Evolutionary conservation across 139 green algal species (phyloP).

Genomic region (Chlorella sp.): DNA sequence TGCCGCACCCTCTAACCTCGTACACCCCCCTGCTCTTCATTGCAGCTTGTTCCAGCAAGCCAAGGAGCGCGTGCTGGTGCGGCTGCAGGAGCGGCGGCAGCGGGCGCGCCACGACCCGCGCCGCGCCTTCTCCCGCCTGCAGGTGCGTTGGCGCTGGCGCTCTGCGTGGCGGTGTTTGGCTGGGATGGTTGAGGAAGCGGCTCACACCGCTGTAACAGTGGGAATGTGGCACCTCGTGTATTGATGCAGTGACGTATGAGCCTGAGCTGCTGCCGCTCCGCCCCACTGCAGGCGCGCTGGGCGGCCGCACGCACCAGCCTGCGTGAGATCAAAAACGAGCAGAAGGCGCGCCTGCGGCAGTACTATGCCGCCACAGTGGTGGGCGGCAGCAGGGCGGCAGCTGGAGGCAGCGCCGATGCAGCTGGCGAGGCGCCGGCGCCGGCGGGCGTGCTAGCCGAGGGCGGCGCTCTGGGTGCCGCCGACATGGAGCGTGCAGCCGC

Average conservation of each 20-base stretch:
- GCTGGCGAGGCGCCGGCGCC: no score
- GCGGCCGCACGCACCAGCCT: constrained; percentile 25
- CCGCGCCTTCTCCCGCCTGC: constrained; percentile 32
- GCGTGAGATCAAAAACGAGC: constrained; percentile 30
- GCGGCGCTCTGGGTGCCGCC: not conserved
- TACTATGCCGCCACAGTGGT: constrained; percentile 8
- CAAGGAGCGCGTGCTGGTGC: constrained; percentile 40
- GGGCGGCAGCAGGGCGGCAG: no score
- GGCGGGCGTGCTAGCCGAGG: not conserved
- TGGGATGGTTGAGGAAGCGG: no score
- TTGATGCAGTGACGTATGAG: no score
- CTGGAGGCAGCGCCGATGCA: not conserved
- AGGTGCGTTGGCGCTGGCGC: no score
- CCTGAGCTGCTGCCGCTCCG: no score
- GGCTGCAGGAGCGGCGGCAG: constrained; percentile 5
- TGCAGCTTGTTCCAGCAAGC: constrained; percentile 37
- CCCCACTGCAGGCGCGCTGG: not conserved
- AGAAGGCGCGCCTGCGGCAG: constrained; percentile 29
- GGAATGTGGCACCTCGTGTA: no score
- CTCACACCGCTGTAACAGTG: no score
- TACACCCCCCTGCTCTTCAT: not conserved
- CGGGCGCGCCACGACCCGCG: constrained; percentile 7
- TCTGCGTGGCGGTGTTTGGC: no score
- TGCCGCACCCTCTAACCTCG: not conserved
- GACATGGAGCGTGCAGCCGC: not conserved